Conservation (phyloP, 176 grass and related monocot species). For the Tillandsia leiboldiana region DNA sequence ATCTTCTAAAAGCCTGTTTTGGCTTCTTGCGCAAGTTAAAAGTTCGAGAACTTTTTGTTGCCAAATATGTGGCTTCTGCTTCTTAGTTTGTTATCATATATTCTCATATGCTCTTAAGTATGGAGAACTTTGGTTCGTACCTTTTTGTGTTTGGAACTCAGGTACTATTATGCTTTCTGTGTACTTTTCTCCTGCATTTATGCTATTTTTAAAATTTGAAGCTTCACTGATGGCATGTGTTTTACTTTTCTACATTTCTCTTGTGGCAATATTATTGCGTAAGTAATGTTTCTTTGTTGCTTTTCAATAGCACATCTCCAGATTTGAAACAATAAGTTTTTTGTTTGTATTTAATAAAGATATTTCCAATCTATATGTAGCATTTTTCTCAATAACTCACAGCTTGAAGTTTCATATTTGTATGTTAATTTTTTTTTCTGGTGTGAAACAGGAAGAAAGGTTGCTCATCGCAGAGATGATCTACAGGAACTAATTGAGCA, state of each 20-base stretch:
- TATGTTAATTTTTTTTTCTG: constrained; percentile 2
- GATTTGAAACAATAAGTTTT: not conserved
- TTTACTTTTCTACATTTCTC: not conserved
- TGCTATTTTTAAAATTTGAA: too few species aligned
- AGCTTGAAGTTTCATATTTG: not conserved
- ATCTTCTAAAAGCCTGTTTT: too few species aligned
- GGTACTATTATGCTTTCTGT: too few species aligned
- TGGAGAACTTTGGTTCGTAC: not conserved
- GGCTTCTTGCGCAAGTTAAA: too few species aligned
- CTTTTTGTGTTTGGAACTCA: not conserved
- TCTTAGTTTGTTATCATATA: too few species aligned
- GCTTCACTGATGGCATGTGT: too few species aligned
- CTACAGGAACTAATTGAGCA: constrained; percentile 70
- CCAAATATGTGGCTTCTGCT: too few species aligned
- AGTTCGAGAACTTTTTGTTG: too few species aligned
- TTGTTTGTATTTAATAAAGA: not conserved
- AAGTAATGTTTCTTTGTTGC: not conserved
- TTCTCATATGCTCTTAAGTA: too few species aligned
- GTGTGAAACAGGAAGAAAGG: constrained; percentile 55
- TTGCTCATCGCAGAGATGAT: constrained; percentile 72
- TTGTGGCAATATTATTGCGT: not conserved
- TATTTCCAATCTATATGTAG: not conserved
- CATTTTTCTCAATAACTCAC: not conserved
- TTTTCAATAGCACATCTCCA: not conserved
- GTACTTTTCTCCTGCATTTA: too few species aligned